Evolutionary conservation across 164 flowering plant species (phyloP).

Genomic region (Piper longum): DNA sequence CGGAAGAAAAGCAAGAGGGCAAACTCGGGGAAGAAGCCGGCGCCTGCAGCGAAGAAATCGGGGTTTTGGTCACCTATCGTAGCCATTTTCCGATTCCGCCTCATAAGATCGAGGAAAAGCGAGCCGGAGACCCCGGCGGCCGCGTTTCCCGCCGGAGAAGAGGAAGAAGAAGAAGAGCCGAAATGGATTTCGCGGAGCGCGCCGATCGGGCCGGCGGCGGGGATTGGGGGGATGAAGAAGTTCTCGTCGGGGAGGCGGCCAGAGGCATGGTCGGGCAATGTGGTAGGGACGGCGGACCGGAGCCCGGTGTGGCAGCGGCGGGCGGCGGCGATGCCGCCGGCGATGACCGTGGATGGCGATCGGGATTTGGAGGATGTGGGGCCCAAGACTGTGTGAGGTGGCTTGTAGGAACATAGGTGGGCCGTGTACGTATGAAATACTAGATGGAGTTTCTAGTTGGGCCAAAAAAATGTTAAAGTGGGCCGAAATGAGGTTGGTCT

Average conservation of each 20-base stretch:
- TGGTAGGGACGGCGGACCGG: conserved; percentile 3
- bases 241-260: conserved; percentile 61
- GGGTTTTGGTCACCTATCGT: background rate
- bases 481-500: no score
- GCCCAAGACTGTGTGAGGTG: conserved; percentile 7
- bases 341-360: conserved; percentile 1
- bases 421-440: background rate
- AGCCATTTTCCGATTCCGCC: background rate
- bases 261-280: conserved; percentile 12
- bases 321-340: conserved; percentile 3
- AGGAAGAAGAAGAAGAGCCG: conserved; percentile 10
- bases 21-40: background rate
- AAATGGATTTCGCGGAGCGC: background rate
- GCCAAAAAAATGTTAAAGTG: no score
- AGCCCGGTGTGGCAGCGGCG: conserved; percentile 8
- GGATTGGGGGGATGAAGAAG: conserved; percentile 48
- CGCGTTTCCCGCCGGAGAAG: conserved; percentile 2
- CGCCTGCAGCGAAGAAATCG: background rate
- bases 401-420: background rate
- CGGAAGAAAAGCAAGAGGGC: background rate
- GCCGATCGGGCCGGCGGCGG: conserved; percentile 16
- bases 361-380: conserved; percentile 10
- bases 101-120: no score
- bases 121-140: conserved; percentile 20
- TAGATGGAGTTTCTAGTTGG: no score